Base-by-base conservation (phyloP, 2,329 filamentous ascomycete genomes). In the Aspergillus cejpii region DNA sequence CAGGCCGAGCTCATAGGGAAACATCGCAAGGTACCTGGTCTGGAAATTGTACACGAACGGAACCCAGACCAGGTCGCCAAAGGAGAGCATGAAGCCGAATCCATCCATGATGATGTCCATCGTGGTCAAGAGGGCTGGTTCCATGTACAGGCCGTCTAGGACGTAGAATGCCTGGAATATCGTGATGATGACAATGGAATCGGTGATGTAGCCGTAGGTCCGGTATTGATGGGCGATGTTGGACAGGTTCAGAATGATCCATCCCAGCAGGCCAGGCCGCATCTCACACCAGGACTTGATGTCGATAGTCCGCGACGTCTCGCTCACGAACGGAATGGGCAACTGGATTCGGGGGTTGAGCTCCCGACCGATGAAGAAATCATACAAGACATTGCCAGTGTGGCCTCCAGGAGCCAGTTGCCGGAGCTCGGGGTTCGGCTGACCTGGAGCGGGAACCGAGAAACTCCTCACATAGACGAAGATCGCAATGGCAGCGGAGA, bases 311-410 rank as follows among this genome's bases (percentile, higher is more conserved):
- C 64, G 62, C 14, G 66, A 62, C 15, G 62, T 55, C 38, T 72
- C 68, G 47, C 88, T 87, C 52, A 95, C 76, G 39, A 94, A 65
- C 2, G 89, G 89, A 19, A 95, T 71, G 0, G 76, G 68, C 20
- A 73, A 51, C 15, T 53, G 80, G 48, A 94, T 68, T 39, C 90
- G 87, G 2, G 91, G 91, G 69, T 97, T 97, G 49, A 97, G 81
- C 67, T 97, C 91, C 21, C 91, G 86, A 15, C 91, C 91, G 53
- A 97, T 96, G 70, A 89, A 97, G 81, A 88, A 97, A 68, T 97
- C 91, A 66, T 97, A 96, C 28, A 96, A 69, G 51, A 88, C 71
- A 66, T 94, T 96, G 46, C 89, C 90, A 1, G 81, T 82, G 61
- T 85, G 79, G 12, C 89, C 90, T 34, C 90, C 89, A 1, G 80